These are phyloP conservation scores for Helichrysum umbraculigerum DNA, from an alignment of 129 eudicot genomes.

Conservation along the genomic window DNA sequence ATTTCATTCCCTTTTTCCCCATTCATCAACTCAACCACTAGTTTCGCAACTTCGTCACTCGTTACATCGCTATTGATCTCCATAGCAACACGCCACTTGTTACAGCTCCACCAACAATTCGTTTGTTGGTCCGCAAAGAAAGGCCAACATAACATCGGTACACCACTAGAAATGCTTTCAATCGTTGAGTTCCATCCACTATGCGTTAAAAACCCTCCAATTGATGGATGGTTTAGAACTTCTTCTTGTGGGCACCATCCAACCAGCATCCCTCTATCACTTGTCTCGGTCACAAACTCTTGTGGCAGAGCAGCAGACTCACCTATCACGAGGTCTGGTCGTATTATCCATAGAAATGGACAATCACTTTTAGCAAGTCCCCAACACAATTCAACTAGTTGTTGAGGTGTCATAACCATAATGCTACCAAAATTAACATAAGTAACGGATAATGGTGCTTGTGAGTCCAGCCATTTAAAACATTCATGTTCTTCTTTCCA, in stretches of 20 bases:
- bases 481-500: conserved; percentile 60
- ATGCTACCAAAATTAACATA: conserved; percentile 69
- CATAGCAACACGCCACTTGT: conserved; percentile 50
- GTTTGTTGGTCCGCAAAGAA: conserved; percentile 62
- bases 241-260: conserved; percentile 63
- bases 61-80: conserved; percentile 53
- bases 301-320: conserved; percentile 38
- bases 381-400: conserved; percentile 60
- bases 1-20: conserved; percentile 48
- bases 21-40: conserved; percentile 45
- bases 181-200: conserved; percentile 64
- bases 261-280: conserved; percentile 42
- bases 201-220: conserved; percentile 59
- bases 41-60: conserved; percentile 46
- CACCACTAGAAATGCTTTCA: conserved; percentile 47
- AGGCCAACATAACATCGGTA: conserved; percentile 66
- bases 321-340: conserved; percentile 52
- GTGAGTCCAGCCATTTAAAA: conserved; percentile 50
- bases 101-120: conserved; percentile 53
- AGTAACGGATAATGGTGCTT: conserved; percentile 41
- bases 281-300: conserved; percentile 38
- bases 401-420: conserved; percentile 41
- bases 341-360: conserved; percentile 52
- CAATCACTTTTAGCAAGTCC: conserved; percentile 60
- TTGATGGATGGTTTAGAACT: conserved; percentile 47